These are phyloP conservation scores for Plantago major DNA, from an alignment of 257 asterid species.

Conservation along the genomic window DNA sequence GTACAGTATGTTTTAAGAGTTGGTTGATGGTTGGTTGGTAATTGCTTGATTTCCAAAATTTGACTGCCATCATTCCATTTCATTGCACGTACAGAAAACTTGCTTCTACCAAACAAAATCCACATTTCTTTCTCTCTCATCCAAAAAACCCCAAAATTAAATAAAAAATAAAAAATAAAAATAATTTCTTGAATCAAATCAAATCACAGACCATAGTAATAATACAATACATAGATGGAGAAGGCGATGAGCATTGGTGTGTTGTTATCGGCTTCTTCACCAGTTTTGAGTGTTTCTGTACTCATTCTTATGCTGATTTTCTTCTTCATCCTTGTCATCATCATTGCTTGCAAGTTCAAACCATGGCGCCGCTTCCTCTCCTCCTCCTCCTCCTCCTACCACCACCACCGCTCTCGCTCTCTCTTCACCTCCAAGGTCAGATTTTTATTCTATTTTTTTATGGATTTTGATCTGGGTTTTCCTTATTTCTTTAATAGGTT, in stretches of 20 bases:
- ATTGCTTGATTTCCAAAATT: too few species aligned
- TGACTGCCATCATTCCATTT: too few species aligned
- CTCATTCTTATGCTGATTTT: conserved; percentile 74
- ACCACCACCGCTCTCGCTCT: conserved; percentile 39
- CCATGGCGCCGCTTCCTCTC: conserved; percentile 75
- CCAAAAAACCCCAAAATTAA: too few species aligned
- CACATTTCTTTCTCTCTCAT: too few species aligned
- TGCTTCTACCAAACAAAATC: too few species aligned
- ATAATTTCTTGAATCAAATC: too few species aligned
- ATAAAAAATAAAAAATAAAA: too few species aligned
- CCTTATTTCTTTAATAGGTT: not conserved
- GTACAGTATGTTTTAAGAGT: too few species aligned
- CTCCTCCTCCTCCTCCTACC: conserved; percentile 37
- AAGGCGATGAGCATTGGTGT: conserved; percentile 49
- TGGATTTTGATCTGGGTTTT: conserved; percentile 9
- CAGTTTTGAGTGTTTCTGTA: conserved; percentile 31
- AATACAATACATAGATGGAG: conserved; percentile 9
- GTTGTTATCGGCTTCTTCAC: conserved; percentile 24
- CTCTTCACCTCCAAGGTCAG: too few species aligned
- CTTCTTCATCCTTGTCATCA: conserved; percentile 53
- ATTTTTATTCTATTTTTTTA: not conserved
- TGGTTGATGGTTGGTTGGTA: too few species aligned
- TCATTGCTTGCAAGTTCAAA: conserved; percentile 76
- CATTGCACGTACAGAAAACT: too few species aligned
- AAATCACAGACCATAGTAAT: not conserved